A percentile compares a stretch with the other conserved stretches of the same genome.
Conservation (phyloP, 805 yeast genomes). For the Yamadazyma laniorum region DNA sequence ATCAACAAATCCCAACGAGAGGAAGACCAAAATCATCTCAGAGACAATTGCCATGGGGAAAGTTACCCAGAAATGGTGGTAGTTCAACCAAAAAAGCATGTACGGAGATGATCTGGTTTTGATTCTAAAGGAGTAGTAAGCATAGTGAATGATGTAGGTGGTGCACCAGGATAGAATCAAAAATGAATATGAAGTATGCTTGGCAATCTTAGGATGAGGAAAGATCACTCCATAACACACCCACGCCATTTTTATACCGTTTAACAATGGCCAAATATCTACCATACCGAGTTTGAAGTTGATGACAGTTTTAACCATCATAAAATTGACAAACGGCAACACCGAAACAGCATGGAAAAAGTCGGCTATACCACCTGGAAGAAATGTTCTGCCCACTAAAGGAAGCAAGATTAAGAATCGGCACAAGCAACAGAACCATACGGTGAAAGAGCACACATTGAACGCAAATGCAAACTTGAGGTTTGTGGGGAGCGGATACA, state of each 20-base stretch:
- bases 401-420: constrained; percentile 57
- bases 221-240: constrained; percentile 41
- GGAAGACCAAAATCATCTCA: constrained; percentile 35
- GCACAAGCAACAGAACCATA: constrained; percentile 49
- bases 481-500: constrained; percentile 36
- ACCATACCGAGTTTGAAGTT: constrained; percentile 8
- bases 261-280: constrained; percentile 29
- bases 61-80: constrained; percentile 31
- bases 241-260: constrained; percentile 34
- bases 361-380: constrained; percentile 73
- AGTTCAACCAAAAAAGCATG: constrained; percentile 37
- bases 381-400: constrained; percentile 59
- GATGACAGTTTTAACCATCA: constrained; percentile 18
- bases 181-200: constrained; percentile 40
- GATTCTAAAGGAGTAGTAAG: constrained; percentile 34
- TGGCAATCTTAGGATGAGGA: constrained; percentile 42
- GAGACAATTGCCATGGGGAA: constrained; percentile 32
- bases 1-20: constrained; percentile 32
- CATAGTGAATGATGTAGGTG: constrained; percentile 29
- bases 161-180: constrained; percentile 39
- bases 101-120: constrained; percentile 36
- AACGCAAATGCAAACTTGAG: constrained; percentile 33
- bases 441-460: constrained; percentile 33
- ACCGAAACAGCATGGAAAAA: constrained; percentile 48
- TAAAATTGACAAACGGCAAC: constrained; percentile 28